Evolutionary conservation across 148 eudicot species (phyloP).

Genomic region (Heliosperma pusillum): DNA sequence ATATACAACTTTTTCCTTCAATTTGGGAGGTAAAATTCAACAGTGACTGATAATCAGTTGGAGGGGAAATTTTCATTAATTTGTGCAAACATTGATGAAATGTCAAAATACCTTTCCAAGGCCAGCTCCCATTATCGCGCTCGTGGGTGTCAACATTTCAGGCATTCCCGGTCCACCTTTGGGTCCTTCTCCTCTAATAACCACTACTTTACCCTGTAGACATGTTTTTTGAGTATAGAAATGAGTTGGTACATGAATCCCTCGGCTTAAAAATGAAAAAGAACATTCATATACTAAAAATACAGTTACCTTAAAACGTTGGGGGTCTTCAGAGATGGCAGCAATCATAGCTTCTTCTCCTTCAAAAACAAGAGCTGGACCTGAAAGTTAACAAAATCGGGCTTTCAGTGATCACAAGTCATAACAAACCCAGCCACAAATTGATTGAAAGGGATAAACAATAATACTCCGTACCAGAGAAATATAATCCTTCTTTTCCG

Average conservation of each 20-base stretch:
- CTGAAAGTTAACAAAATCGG: conserved; percentile 33
- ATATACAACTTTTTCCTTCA: no score
- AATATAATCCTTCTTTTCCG: conserved; percentile 91
- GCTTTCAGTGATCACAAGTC: background rate
- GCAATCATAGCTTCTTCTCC: conserved; percentile 95
- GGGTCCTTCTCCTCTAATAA: conserved; percentile 97
- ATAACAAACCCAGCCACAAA: background rate
- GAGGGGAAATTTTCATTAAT: background rate
- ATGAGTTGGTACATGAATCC: background rate
- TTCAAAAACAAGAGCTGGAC: conserved; percentile 94
- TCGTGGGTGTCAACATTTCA: conserved; percentile 96
- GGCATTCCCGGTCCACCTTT: conserved; percentile 99
- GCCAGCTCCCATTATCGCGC: conserved; percentile 99
- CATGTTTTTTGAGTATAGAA: background rate
- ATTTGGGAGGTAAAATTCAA: no score
- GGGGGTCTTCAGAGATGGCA: conserved; percentile 71
- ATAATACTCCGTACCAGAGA: conserved; percentile 68
- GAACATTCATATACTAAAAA: background rate
- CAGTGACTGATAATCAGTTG: background rate
- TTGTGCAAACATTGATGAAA: background rate
- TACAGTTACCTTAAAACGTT: conserved; percentile 67
- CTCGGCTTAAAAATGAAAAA: background rate
- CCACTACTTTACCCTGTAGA: conserved; percentile 81
- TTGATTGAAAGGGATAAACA: conserved; percentile 14
- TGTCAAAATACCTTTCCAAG: conserved; percentile 72